A percentile compares a stretch with the other conserved stretches of the same genome.
phyloP scores from a whole-genome alignment of 1,139 yeast genomes.

The Schwanniomyces etchellsii region DNA sequence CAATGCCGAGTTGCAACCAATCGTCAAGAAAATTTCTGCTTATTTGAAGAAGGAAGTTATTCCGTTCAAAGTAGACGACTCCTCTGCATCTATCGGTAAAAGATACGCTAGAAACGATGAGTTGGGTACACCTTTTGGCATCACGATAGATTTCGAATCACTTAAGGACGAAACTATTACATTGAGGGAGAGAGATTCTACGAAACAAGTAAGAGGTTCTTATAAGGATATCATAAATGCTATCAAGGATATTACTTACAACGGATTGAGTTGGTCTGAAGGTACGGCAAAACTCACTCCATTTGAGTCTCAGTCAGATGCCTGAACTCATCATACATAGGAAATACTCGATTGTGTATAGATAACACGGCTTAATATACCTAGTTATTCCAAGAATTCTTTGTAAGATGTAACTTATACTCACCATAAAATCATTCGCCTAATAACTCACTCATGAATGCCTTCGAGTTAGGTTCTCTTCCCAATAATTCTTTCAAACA shows the following conservation, averaged over 20 bases:
- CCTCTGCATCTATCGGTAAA: conserved; percentile 97
- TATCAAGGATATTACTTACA: conserved; percentile 69
- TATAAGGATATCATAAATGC: conserved; percentile 74
- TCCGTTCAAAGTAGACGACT: conserved; percentile 95
- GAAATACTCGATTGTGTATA: conserved; percentile 1
- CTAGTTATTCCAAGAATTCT: too few relatives aligned
- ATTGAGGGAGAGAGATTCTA: conserved; percentile 95
- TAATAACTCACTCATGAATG: conserved; percentile 70
- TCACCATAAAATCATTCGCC: too few relatives aligned
- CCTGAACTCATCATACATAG: too few relatives aligned
- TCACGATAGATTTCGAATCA: conserved; percentile 95
- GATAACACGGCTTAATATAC: too few relatives aligned
- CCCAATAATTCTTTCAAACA: conserved; percentile 64
- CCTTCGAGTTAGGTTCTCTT: conserved; percentile 66
- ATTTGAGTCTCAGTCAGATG: conserved; percentile 47
- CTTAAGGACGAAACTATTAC: conserved; percentile 87
- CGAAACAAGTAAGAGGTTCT: conserved; percentile 94
- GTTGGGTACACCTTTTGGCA: conserved; percentile 98
- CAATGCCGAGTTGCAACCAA: conserved; percentile 74
- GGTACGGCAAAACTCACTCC: conserved; percentile 68
- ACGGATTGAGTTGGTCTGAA: conserved; percentile 74
- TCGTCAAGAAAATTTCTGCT: conserved; percentile 63
- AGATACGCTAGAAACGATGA: conserved; percentile 99
- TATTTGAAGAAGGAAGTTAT: conserved; percentile 75
- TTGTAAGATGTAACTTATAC: too few relatives aligned